Percentiles rank a stretch among this genome's conserved stretches.
Evolutionary conservation across 2,329 filamentous ascomycete genomes (phyloP).

Genomic region (Penicillium sumatraense): DNA sequence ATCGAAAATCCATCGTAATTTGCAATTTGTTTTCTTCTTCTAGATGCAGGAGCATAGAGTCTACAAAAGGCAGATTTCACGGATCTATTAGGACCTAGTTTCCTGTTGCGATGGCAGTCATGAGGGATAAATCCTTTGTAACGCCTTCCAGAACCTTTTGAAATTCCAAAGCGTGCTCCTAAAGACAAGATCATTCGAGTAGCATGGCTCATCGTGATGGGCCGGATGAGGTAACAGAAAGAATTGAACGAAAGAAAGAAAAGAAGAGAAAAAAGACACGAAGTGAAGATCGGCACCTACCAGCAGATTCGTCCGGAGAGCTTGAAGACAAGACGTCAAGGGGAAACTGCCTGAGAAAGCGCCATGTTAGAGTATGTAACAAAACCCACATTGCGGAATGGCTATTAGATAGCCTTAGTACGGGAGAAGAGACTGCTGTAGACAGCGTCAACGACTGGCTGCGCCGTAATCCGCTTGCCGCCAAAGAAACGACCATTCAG

Average conservation of each 20-base stretch:
- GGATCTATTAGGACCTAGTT: not conserved
- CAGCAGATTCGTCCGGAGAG: constrained; percentile 39
- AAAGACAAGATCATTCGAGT: constrained; percentile 29
- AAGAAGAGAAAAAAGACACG: constrained; percentile 15
- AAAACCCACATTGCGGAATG: constrained; percentile 29
- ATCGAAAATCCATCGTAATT: not conserved
- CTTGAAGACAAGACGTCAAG: constrained; percentile 26
- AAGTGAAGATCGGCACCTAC: constrained; percentile 41
- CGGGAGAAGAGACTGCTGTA: constrained; percentile 96
- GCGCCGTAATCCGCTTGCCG: constrained; percentile 87
- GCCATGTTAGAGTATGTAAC: constrained; percentile 35
- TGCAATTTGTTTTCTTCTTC: not conserved
- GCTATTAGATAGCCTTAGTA: constrained; percentile 73
- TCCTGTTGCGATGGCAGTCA: not conserved
- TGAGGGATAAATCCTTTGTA: not conserved
- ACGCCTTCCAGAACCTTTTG: not conserved
- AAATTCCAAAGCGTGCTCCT: constrained; percentile 17
- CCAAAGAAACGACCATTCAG: constrained; percentile 97
- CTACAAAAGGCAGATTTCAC: not conserved
- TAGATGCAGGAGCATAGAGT: not conserved
- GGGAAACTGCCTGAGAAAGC: constrained; percentile 23
- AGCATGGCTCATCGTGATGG: constrained; percentile 32
- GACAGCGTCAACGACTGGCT: constrained; percentile 96
- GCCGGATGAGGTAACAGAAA: constrained; percentile 16
- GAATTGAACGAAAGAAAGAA: not conserved